Percentiles rank a stretch among this genome's conserved stretches.
These are phyloP conservation scores for Penicillium carneum DNA, from an alignment of 2,329 filamentous ascomycete species.

Conservation along the genomic window DNA sequence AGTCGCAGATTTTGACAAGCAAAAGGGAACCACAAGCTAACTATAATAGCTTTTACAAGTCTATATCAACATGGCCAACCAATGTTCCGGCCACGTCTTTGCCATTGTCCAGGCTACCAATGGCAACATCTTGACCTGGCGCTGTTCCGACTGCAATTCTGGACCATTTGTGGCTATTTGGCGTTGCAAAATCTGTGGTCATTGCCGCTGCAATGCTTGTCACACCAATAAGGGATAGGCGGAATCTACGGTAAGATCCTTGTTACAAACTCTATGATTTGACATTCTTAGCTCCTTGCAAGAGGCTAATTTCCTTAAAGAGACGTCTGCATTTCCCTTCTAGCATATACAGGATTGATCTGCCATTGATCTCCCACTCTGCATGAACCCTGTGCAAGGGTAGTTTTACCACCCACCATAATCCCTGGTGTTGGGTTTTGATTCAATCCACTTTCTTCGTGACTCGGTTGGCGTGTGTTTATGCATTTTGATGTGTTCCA, in stretches of 20 bases:
- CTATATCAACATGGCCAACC: conserved; percentile 46
- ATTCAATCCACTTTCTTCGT: conserved; percentile 2
- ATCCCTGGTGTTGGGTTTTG: conserved; percentile 5
- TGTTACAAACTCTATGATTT: background rate
- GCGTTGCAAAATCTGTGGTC: conserved; percentile 54
- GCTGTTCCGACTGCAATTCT: conserved; percentile 53
- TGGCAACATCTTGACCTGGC: conserved; percentile 54
- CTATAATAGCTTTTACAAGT: too few species aligned
- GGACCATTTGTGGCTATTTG: conserved; percentile 53
- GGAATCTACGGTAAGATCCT: background rate
- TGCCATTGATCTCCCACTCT: conserved; percentile 13
- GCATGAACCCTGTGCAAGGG: conserved; percentile 27
- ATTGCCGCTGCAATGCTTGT: conserved; percentile 52
- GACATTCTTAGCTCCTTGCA: background rate
- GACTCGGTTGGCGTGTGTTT: conserved; percentile 23
- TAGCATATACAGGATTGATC: conserved; percentile 9
- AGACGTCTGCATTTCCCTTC: conserved; percentile 11
- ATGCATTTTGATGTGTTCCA: conserved; percentile 29
- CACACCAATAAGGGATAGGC: conserved; percentile 46
- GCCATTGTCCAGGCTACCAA: conserved; percentile 52
- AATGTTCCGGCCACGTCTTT: conserved; percentile 50
- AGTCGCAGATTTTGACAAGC: conserved; percentile 18
- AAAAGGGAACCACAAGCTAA: background rate
- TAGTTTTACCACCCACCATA: conserved; percentile 17
- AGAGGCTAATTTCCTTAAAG: conserved; percentile 3